Evolutionary conservation across 306 rosid genomes (phyloP).

Genomic region (Cucurbita argyrosperma): DNA sequence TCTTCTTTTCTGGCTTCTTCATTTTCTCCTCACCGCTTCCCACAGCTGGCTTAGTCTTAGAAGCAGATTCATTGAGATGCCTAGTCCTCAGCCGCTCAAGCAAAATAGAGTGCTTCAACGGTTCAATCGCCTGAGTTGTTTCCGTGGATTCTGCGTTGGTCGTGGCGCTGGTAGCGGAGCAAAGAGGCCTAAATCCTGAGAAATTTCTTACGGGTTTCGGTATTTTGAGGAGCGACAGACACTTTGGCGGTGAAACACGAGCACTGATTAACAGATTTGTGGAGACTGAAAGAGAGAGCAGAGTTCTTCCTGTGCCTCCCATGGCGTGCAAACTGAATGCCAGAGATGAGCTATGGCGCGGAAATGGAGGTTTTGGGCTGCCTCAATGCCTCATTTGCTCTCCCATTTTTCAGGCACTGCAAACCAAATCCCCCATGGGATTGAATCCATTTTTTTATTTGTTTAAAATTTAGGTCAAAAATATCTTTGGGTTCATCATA

Average conservation of each 20-base stretch:
- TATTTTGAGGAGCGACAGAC: conserved; percentile 22
- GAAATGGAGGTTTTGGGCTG: background rate
- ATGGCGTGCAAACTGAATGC: conserved; percentile 12
- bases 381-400: background rate
- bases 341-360: background rate
- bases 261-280: conserved; percentile 23
- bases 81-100: conserved; percentile 58
- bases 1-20: conserved; percentile 16
- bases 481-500: too few relatives aligned
- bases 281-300: conserved; percentile 27
- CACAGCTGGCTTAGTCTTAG: conserved; percentile 3
- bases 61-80: conserved; percentile 42
- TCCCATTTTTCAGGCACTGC: background rate
- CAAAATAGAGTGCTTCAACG: conserved; percentile 47
- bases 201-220: conserved; percentile 23
- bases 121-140: conserved; percentile 16
- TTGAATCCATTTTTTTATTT: background rate
- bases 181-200: conserved; percentile 41
- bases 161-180: conserved; percentile 22
- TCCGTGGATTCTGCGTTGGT: conserved; percentile 1
- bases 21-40: conserved; percentile 10
- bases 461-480: too few relatives aligned
- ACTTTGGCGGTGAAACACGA: conserved; percentile 31
- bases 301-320: conserved; percentile 53
- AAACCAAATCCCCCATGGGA: background rate